Percentiles rank a stretch among this genome's conserved stretches.
These are phyloP conservation scores for Saussurea involucrata DNA, from an alignment of 129 eudicot genomes.

Conservation along the genomic window DNA sequence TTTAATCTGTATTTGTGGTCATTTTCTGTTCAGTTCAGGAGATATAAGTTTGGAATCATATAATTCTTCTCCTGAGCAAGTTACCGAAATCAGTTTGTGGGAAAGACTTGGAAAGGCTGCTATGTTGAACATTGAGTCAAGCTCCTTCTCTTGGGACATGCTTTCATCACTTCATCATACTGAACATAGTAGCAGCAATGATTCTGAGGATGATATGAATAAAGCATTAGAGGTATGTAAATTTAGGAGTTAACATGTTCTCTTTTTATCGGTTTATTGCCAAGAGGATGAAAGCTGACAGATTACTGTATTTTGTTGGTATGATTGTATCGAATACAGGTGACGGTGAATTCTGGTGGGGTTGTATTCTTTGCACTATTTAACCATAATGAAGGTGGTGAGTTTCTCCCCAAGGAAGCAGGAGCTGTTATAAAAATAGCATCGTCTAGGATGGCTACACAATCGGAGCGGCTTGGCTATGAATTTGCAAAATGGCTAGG, in stretches of 20 bases:
- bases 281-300: not conserved
- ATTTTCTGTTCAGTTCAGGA: slow-evolving; percentile 61
- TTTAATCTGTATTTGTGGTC: not conserved
- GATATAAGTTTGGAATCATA: slow-evolving; percentile 36
- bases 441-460: slow-evolving; percentile 98
- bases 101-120: slow-evolving; percentile 94
- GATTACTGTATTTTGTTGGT: not conserved
- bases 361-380: slow-evolving; percentile 97
- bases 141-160: slow-evolving; percentile 80
- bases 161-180: slow-evolving; percentile 99
- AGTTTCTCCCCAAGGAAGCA: slow-evolving; percentile 72
- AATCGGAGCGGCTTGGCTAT: slow-evolving; percentile 95
- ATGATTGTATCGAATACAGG: slow-evolving; percentile 38
- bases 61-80: slow-evolving; percentile 51
- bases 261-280: not conserved
- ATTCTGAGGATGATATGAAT: slow-evolving; percentile 87
- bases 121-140: slow-evolving; percentile 79
- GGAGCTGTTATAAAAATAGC: slow-evolving; percentile 92
- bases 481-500: slow-evolving; percentile 98
- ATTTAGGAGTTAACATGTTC: not conserved
- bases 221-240: slow-evolving; percentile 79
- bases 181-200: slow-evolving; percentile 78
- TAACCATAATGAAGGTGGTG: slow-evolving; percentile 54
- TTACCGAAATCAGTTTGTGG: slow-evolving; percentile 74
- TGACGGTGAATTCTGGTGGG: slow-evolving; percentile 97